Evolutionary conservation across 345 rosid genomes (phyloP), one percentile per base, ranked within the genome.

Genomic region (Psidium guajava): DNA sequence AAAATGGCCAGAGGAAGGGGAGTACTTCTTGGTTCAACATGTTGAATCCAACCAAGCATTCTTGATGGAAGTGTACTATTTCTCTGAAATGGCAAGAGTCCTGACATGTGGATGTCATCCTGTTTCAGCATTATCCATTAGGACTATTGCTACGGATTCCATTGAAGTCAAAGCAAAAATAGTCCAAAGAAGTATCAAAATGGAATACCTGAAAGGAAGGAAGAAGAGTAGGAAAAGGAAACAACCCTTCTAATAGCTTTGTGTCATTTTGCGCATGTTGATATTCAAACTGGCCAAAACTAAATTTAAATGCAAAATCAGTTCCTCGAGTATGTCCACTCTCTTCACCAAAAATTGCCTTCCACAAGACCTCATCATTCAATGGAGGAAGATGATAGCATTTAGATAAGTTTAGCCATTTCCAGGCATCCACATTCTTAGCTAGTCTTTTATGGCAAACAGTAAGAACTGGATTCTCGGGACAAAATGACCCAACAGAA

Each of bases 161-260:
- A 69, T 18, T 69, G 11, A 57, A 69, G 80, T 69, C 47, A 4
- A 69, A 69, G 47, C 3, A 25, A 56, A 84, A 87, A 83, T 55
- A 52, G 77, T 85, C 58, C 64, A 86, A 22, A 84, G 55, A 86
- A 51, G 61, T 82, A 87, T 81, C 42, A 61, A 73, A 86, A 58
- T 42, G 84, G 59, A 83, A 83, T 92, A 95, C 99, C 99, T 92
- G 93, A 82, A 91, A 91, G 54, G 92, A 90, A 89, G 98, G 99
- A 91, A 98, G 99, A 86, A 96, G 73, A 59, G 99, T 96, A 61
- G 99, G 99, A 88, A 93, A 95, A 80, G 98, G 98, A 90, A 98
- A 96, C 90, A 95, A 87, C n/a, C 82, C 86, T 94, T 96, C 95
- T 83, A 98, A 85, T 85, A 93, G 82, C 86, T 90, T 89, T 57